Evolutionary conservation across 768 basidiomycete species (phyloP).

Genomic region (Pulveroboletus sp.): DNA sequence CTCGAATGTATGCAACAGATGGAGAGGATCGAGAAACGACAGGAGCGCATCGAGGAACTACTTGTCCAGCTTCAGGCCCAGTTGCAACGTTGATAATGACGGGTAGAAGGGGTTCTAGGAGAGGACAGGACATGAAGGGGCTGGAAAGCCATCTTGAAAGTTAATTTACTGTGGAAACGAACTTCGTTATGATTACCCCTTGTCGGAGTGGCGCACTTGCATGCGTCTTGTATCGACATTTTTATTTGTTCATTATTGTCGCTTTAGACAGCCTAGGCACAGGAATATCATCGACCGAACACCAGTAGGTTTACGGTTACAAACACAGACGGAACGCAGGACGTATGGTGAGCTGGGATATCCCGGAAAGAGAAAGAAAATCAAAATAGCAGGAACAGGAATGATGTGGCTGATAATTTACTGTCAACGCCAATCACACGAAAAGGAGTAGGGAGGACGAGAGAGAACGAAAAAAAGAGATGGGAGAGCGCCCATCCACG

Average conservation of each 20-base stretch:
- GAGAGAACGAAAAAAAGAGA: neutral
- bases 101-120: neutral
- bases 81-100: conserved; percentile 9
- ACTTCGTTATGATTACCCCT: neutral
- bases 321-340: conserved; percentile 9
- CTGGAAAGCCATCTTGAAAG: neutral
- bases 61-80: conserved; percentile 31
- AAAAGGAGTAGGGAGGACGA: neutral
- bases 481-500: neutral
- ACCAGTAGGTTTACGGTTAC: conserved; percentile 12
- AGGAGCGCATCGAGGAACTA: conserved; percentile 46
- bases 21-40: conserved; percentile 39
- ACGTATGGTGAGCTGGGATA: conserved; percentile 6
- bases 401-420: conserved; percentile 27
- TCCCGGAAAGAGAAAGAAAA: neutral
- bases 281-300: neutral
- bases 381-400: neutral
- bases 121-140: neutral
- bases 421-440: neutral
- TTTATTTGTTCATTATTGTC: neutral
- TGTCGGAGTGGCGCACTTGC: neutral
- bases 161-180: neutral
- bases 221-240: neutral
- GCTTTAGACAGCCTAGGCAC: neutral
- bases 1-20: conserved; percentile 32